Evolutionary conservation across 441 rosid genomes (phyloP).

Genomic region (Populus tomentosa): DNA sequence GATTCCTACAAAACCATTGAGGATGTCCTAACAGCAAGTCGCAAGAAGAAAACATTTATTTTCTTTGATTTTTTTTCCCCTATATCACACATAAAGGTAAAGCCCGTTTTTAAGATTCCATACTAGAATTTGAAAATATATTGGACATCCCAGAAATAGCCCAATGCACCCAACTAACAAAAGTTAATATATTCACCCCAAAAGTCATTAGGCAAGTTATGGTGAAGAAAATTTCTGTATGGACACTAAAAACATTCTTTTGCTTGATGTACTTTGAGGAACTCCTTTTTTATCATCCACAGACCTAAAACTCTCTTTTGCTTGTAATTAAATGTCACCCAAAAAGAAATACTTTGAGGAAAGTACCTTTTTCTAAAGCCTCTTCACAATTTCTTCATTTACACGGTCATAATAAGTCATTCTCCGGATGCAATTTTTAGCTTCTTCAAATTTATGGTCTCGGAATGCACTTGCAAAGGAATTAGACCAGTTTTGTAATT

Average conservation of each 20-base stretch:
- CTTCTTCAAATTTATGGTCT: slow-evolving; percentile 60
- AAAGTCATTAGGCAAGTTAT: background rate
- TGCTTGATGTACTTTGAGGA: background rate
- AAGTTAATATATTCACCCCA: background rate
- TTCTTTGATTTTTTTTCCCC: background rate
- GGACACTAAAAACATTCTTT: background rate
- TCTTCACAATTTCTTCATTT: slow-evolving; percentile 75
- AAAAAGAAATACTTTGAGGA: background rate
- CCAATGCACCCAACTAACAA: background rate
- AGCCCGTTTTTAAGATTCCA: background rate
- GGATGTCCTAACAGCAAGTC: background rate
- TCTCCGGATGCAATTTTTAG: slow-evolving; percentile 59
- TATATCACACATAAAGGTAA: background rate
- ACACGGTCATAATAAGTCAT: slow-evolving; percentile 87
- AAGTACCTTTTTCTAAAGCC: slow-evolving; percentile 47
- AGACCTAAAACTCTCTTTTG: background rate
- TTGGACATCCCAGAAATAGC: background rate
- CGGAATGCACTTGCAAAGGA: slow-evolving; percentile 58
- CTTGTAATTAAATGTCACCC: background rate
- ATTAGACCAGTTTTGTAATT: slow-evolving; percentile 53
- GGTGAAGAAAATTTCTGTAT: background rate
- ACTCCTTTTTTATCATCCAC: background rate
- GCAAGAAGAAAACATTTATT: no score
- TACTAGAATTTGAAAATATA: background rate
- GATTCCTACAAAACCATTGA: background rate